Evolutionary conservation across 1,284 basidiomycete species (phyloP).

Genomic region (Fistulinella cinereoalba): DNA sequence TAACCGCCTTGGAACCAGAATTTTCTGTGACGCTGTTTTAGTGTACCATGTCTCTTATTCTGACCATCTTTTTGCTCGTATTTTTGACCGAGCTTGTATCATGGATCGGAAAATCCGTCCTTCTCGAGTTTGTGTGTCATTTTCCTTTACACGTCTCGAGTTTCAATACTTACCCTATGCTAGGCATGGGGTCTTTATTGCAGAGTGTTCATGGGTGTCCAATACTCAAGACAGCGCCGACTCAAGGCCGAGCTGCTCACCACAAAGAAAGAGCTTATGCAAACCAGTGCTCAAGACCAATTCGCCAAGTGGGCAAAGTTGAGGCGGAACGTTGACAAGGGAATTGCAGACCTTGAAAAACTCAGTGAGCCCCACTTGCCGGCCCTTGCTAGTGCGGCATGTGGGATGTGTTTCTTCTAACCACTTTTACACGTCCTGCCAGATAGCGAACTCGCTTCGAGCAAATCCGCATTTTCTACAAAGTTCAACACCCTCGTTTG

Average conservation of each 20-base stretch:
- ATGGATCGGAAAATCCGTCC: conserved; percentile 84
- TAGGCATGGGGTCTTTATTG: conserved; percentile 73
- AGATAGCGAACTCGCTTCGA: conserved; percentile 70
- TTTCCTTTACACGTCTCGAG: conserved; percentile 5
- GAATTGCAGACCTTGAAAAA: conserved; percentile 89
- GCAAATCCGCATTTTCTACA: conserved; percentile 66
- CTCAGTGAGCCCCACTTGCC: conserved; percentile 61
- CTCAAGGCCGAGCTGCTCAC: conserved; percentile 77
- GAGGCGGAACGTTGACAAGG: conserved; percentile 88
- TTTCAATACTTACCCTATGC: neutral
- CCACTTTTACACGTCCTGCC: conserved; percentile 12
- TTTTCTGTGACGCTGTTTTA: neutral
- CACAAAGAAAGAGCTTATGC: conserved; percentile 82
- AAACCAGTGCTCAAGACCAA: conserved; percentile 94
- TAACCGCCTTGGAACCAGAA: no score
- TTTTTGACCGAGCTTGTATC: conserved; percentile 79
- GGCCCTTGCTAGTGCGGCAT: neutral
- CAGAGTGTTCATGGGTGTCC: conserved; percentile 57
- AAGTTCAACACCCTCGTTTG: conserved; percentile 77
- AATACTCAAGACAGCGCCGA: conserved; percentile 54
- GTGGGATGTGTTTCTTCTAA: neutral
- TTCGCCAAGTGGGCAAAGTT: conserved; percentile 99
- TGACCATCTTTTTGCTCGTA: conserved; percentile 79
- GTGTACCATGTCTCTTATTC: conserved; percentile 64
- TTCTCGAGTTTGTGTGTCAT: conserved; percentile 70